Percentiles rank a stretch among this genome's conserved stretches.
Evolutionary conservation across 768 basidiomycete genomes (phyloP).

Genomic region (Xerocomellus intermedius): DNA sequence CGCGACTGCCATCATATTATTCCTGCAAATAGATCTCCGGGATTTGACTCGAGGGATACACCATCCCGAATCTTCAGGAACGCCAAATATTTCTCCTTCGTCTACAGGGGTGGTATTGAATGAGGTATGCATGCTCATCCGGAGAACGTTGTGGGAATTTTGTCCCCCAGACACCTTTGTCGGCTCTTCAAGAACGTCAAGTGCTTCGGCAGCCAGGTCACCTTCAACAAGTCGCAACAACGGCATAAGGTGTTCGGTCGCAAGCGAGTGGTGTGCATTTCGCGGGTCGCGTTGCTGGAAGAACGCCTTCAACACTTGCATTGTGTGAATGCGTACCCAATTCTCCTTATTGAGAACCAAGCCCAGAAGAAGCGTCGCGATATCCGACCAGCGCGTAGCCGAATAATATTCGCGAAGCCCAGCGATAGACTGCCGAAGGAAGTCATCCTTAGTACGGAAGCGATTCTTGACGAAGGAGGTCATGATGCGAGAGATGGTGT

Average conservation of each 20-base stretch:
- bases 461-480: slow-evolving; percentile 81
- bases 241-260: slow-evolving; percentile 89
- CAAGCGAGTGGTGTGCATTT: slow-evolving; percentile 67
- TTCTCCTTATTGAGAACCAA: slow-evolving; percentile 78
- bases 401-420: slow-evolving; percentile 86
- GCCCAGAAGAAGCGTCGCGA: slow-evolving; percentile 83
- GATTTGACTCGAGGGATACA: slow-evolving; percentile 68
- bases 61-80: slow-evolving; percentile 85
- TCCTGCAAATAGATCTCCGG: slow-evolving; percentile 60
- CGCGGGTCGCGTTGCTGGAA: slow-evolving; percentile 84
- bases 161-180: slow-evolving; percentile 75
- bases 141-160: slow-evolving; percentile 80
- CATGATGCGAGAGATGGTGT: slow-evolving; percentile 87
- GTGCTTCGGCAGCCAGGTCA: slow-evolving; percentile 77
- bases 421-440: slow-evolving; percentile 83
- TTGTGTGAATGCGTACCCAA: slow-evolving; percentile 78
- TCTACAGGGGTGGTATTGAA: slow-evolving; percentile 46
- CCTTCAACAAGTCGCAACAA: slow-evolving; percentile 85
- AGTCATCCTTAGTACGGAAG: slow-evolving; percentile 92
- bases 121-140: slow-evolving; percentile 82
- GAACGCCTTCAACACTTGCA: slow-evolving; percentile 87
- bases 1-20: slow-evolving; percentile 82
- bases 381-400: slow-evolving; percentile 70
- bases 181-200: slow-evolving; percentile 93
- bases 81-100: slow-evolving; percentile 74